Conservation (phyloP, 2,329 filamentous ascomycete species). For the Fusarium tanahbumbuense region DNA sequence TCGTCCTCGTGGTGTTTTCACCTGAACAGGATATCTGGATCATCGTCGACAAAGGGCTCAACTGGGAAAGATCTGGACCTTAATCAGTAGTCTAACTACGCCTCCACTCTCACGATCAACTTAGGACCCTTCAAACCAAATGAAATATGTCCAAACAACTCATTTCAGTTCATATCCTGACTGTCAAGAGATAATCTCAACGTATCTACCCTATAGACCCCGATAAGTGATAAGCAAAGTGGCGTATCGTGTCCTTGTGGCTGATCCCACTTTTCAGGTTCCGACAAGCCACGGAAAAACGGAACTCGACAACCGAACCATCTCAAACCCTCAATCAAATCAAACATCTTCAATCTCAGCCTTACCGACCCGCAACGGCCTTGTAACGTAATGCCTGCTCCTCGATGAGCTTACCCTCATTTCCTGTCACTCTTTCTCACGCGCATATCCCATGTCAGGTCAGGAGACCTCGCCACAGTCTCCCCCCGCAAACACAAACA, state of each 20-base stretch:
- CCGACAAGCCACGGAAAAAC: conserved; percentile 33
- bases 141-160: too few relatives aligned
- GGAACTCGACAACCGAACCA: conserved; percentile 17
- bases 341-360: conserved; percentile 3
- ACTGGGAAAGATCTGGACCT: too few relatives aligned
- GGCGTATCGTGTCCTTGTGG: neutral
- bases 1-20: too few relatives aligned
- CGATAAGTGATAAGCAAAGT: neutral
- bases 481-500: conserved; percentile 32
- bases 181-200: too few relatives aligned
- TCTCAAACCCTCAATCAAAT: conserved; percentile 26
- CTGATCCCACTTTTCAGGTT: conserved; percentile 3
- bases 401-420: neutral
- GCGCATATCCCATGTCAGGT: conserved; percentile 37
- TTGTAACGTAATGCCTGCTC: conserved; percentile 10
- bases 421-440: neutral
- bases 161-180: too few relatives aligned
- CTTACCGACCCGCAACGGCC: neutral
- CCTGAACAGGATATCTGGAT: too few relatives aligned
- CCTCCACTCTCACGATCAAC: too few relatives aligned
- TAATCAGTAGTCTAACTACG: too few relatives aligned
- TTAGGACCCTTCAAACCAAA: too few relatives aligned
- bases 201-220: neutral
- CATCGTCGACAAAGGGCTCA: too few relatives aligned
- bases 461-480: conserved; percentile 42